Evolutionary conservation across 2,329 filamentous ascomycete genomes (phyloP), one percentile per base, ranked within the genome.

Genomic region (Stachybotrys chartarum): DNA sequence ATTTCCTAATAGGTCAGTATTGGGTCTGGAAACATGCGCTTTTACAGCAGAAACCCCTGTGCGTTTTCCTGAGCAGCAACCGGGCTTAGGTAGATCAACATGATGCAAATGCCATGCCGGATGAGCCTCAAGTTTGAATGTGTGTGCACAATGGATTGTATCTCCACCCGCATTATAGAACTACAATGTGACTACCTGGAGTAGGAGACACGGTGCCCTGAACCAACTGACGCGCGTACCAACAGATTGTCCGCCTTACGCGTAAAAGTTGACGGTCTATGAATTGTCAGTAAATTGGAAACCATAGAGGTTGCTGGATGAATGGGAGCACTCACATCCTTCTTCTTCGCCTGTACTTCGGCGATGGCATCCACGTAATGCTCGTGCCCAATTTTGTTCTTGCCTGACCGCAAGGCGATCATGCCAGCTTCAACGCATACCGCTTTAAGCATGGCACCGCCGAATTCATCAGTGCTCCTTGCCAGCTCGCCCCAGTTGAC

Each of bases 371-470:
- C 94, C 52, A 99, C 94, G 69, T 97, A 99, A 74, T 99, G 91
- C 78, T 99, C 94, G 71, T 99, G 94, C 57, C 88, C 89, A 68
- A 99, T 94, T 82, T 97, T 97, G 75, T 87, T 91, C 80, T 96
- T 92, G 58, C 94, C 94, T 72, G 87, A 91, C 64, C 94, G 84
- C 68, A 99, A 78, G 31, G 94, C 94, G 75, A 99, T 99, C 94
- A 99, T 99, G 70, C 94, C 94, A 53, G 94, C 94, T 78, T 99
- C 94, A 30, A 99, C 94, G 72, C 94, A 99, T 24, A 99, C 94
- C 48, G 94, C 94, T 82, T 99, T 99, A 64, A 99, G 78, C 85
- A 96, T 93, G 58, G 94, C 94, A 70, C 94, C 94, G 57, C 94
- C 94, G 71, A 99, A 99, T 75, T 99, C 94, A 71, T 99, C 94